Evolutionary conservation across 2,329 filamentous ascomycete species (phyloP).

Genomic region (Microcyclosporella mali): DNA sequence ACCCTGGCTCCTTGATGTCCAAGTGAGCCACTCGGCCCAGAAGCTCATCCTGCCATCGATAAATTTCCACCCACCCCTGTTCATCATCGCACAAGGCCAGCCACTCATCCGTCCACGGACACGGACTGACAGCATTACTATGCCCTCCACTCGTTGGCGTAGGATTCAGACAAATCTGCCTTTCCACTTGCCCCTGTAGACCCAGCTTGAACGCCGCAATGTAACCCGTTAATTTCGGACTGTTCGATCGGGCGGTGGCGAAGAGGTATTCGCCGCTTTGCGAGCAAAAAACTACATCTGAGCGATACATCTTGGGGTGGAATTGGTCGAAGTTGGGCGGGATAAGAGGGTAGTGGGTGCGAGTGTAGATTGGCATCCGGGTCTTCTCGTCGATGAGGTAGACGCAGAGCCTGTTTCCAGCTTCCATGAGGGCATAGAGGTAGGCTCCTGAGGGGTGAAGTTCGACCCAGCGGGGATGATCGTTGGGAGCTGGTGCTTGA

Average conservation of each 20-base stretch:
- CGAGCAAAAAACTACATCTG: conserved; percentile 73
- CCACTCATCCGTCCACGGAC: conserved; percentile 82
- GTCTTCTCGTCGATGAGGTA: conserved; percentile 71
- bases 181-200: conserved; percentile 61
- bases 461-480: conserved; percentile 85
- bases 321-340: conserved; percentile 58
- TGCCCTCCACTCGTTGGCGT: conserved; percentile 84
- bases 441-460: conserved; percentile 72
- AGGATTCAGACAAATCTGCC: conserved; percentile 72
- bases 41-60: conserved; percentile 78
- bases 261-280: conserved; percentile 69
- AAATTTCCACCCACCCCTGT: conserved; percentile 80
- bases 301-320: conserved; percentile 65
- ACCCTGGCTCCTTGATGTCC: conserved; percentile 77
- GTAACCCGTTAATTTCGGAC: conserved; percentile 70
- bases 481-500: conserved; percentile 61
- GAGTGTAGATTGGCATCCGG: conserved; percentile 71
- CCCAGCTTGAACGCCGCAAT: conserved; percentile 71
- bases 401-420: conserved; percentile 75
- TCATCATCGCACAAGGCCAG: conserved; percentile 85
- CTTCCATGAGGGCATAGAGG: conserved; percentile 83
- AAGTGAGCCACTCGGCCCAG: conserved; percentile 69
- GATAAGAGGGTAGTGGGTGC: conserved; percentile 69
- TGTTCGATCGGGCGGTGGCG: conserved; percentile 75
- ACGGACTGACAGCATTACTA: conserved; percentile 79